phyloP scores from a whole-genome alignment of 2,329 filamentous ascomycete genomes.

The Teratosphaeriaceae sp. region DNA sequence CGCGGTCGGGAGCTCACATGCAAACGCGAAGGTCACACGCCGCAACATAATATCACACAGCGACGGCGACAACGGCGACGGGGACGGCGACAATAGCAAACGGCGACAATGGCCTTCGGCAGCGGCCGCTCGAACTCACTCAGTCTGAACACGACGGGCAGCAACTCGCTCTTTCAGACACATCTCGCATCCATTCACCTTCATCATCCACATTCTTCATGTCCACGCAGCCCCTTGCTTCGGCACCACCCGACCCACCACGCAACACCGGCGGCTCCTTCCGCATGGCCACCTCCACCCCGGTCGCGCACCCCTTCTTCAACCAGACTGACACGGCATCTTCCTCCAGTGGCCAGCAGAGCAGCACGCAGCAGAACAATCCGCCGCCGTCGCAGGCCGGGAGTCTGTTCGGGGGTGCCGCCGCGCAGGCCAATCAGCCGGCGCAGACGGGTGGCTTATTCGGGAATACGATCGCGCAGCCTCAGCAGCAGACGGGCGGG shows the following conservation, averaged over 20 bases:
- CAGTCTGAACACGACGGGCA: conserved; percentile 48
- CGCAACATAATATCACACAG: background rate
- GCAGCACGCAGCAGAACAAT: conserved; percentile 8
- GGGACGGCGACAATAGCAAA: background rate
- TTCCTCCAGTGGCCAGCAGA: conserved; percentile 13
- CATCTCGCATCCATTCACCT: conserved; percentile 4
- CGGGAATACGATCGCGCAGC: conserved; percentile 2
- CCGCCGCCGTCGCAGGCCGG: conserved; percentile 9
- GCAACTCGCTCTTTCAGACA: conserved; percentile 30
- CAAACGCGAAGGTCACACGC: conserved; percentile 2
- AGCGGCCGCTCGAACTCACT: conserved; percentile 45
- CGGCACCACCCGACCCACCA: too few species aligned
- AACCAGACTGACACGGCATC: conserved; percentile 5
- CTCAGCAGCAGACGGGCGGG: conserved; percentile 6
- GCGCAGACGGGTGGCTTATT: conserved; percentile 9
- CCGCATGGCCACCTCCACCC: background rate
- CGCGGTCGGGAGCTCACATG: background rate
- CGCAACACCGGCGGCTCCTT: background rate
- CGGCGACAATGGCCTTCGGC: conserved; percentile 34
- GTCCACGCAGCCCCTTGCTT: background rate
- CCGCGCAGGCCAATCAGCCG: conserved; percentile 24
- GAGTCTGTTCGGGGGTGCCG: conserved; percentile 11
- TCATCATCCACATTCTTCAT: background rate
- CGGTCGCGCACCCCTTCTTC: background rate
- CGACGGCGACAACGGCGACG: background rate